phyloP scores from a whole-genome alignment of 306 rosid genomes.

The Rosa persica region DNA sequence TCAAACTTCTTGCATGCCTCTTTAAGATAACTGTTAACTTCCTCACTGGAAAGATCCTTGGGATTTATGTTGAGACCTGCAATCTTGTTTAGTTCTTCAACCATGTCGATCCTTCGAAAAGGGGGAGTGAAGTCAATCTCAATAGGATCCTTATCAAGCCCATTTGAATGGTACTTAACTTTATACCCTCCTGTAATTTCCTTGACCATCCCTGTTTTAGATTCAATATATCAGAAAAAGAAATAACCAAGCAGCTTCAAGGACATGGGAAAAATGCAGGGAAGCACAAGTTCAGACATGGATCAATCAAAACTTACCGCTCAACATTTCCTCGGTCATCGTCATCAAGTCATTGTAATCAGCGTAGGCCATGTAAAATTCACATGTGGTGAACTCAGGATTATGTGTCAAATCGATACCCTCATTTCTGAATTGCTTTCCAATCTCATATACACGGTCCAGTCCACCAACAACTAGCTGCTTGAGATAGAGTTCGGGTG shows the following conservation, averaged over 20 bases:
- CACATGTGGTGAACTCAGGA: conserved; percentile 96
- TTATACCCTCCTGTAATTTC: conserved; percentile 82
- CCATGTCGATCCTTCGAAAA: conserved; percentile 86
- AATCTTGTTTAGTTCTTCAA: conserved; percentile 72
- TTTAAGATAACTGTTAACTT: conserved; percentile 73
- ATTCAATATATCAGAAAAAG: conserved; percentile 24
- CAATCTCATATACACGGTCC: conserved; percentile 98
- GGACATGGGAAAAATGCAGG: conserved; percentile 6
- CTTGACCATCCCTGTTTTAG: conserved; percentile 68
- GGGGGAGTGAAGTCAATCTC: conserved; percentile 46
- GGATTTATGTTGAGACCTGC: conserved; percentile 74
- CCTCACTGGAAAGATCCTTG: conserved; percentile 68
- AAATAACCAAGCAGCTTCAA: conserved; percentile 7
- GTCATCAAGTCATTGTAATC: conserved; percentile 90
- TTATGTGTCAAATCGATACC: conserved; percentile 96
- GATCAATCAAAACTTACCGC: conserved; percentile 52
- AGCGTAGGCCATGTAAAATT: conserved; percentile 88
- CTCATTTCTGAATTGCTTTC: conserved; percentile 95
- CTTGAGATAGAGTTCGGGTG: conserved; percentile 94
- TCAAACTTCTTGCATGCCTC: conserved; percentile 69
- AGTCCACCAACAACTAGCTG: conserved; percentile 92
- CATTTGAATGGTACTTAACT: conserved; percentile 69
- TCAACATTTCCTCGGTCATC: conserved; percentile 76
- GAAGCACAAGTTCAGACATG: background rate
- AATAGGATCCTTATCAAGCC: conserved; percentile 31